Evolutionary conservation across 495 filamentous ascomycete species (phyloP).

Genomic region (Penicillium simplicissimum): DNA sequence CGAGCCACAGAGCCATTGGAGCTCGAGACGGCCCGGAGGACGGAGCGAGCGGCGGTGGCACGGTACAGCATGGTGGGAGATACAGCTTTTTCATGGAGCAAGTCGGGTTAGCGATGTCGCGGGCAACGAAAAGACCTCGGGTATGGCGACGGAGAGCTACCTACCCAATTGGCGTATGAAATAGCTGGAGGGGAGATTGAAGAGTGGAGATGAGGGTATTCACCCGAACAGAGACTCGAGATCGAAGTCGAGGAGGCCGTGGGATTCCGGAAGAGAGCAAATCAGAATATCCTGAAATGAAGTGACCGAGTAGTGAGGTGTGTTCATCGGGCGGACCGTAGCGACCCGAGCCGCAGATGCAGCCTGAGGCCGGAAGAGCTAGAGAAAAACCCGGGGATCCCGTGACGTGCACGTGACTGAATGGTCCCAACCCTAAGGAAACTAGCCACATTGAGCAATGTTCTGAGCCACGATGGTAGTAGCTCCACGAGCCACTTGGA

Average conservation of each 20-base stretch:
- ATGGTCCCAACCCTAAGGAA: conserved; percentile 30
- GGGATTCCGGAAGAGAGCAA: conserved; percentile 37
- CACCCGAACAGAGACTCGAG: conserved; percentile 38
- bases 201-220: conserved; percentile 41
- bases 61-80: conserved; percentile 49
- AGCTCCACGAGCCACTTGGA: not conserved
- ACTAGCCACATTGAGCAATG: conserved; percentile 15
- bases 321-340: conserved; percentile 36
- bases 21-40: conserved; percentile 48
- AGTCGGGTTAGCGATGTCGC: conserved; percentile 36
- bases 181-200: conserved; percentile 21
- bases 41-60: conserved; percentile 48
- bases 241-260: conserved; percentile 37
- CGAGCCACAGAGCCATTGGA: conserved; percentile 51
- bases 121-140: conserved; percentile 38
- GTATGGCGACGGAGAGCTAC: conserved; percentile 23
- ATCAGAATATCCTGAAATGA: conserved; percentile 39
- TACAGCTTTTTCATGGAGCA: conserved; percentile 39
- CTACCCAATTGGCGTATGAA: conserved; percentile 42
- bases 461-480: not conserved
- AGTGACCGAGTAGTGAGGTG: conserved; percentile 46
- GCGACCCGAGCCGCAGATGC: conserved; percentile 31
- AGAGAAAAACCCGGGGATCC: conserved; percentile 11
- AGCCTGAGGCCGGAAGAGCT: conserved; percentile 31
- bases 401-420: conserved; percentile 18